Base-by-base conservation (phyloP, 2,329 filamentous ascomycete species). In the Neonectria hederae region DNA sequence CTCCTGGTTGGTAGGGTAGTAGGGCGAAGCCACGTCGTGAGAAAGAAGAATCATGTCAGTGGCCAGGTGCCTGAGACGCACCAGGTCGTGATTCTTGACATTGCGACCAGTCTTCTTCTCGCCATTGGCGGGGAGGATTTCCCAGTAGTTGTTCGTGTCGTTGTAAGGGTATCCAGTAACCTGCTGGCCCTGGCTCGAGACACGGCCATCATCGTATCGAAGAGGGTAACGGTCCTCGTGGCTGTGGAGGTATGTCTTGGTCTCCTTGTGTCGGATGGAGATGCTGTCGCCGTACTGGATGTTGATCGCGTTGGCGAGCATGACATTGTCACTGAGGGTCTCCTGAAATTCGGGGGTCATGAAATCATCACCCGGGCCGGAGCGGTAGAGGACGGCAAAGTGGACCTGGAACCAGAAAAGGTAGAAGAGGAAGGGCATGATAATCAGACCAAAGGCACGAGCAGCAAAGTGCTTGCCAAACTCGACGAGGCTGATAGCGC, bases 361-460 rank as follows among this genome's bases (percentile, higher is more conserved):
- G 82, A 99, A 99, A 76, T 98, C 95, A 76, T 99, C 96, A 58
- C 96, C 96, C 48, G 96, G 95, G 38, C 96, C 96, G 56, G 96
- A 98, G 65, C 90, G 87, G 70, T 83, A 91, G 67, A 99, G 86
- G 73, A 99, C 93, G 48, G 93, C 86, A 79, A 99, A 99, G 82
- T 99, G 96, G 30, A 99, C 94, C 85, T 99, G 96, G 90, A 99
- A 99, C 96, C 96, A 99, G 86, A 99, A 98, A 51, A 99, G 88
- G 81, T 99, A 99, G 81, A 99, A 97, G 75, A 98, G 85, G 85
- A 99, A 97, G 14, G 96, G 96, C 71, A 98, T 88, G 70, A 97
- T 78, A 72, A 98, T 93, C 60, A 99, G 84, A 14, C 92, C 94
- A 68, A 97, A 83, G n/a, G 90, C 88, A 56, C 96, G 92, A 67